Base-by-base conservation (phyloP, 2,329 filamentous ascomycete species). In the Alternaria panax region DNA sequence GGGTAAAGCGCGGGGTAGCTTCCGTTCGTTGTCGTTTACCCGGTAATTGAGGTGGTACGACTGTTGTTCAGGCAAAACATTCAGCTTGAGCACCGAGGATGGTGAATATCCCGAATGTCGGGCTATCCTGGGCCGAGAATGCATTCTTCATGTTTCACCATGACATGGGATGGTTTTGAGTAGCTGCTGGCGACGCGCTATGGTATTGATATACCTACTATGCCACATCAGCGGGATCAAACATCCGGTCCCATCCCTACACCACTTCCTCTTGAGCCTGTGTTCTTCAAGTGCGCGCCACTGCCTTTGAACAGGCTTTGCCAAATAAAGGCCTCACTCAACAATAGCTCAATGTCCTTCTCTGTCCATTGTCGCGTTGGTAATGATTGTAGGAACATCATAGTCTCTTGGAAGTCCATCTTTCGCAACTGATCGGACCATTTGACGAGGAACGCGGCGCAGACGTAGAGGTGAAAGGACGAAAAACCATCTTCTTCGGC, bases 281-380 rank as follows among this genome's bases (percentile, higher is more conserved):
- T 78, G 36, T 78, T 78, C 55, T 78, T 75, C 61, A 99, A 82
- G 81, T 99, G 95, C 36, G 95, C 96, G 54, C 92, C 90, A 9
- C 93, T 97, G 50, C 94, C 94, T 72, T 96, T 93, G 81, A 97
- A 99, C 43, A 99, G 83, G 75, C 92, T 97, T 81, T 99, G 93
- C 96, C 95, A 99, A 65, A 99, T 97, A 72, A 95, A 99, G 3
- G 95, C 95, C 81, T 99, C 95, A 75, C 93, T 97, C 42, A 99
- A 84, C 54, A 99, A 83, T 59, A 99, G 85, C 78, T 98, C 95
- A 71, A 99, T 96, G 74, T 99, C 95, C 81, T 98, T 98, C 76
- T 97, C 95, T 1, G 92, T 97, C 95, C 95, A 99, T 54, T 90
- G 87, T 69, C 91, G 90, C 7, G 96, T 99, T 3, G 96, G 95